Evolutionary conservation across 108 stramenopile genomes (phyloP), one percentile per base, ranked within the genome.

Genomic region (Seminavis robusta): DNA sequence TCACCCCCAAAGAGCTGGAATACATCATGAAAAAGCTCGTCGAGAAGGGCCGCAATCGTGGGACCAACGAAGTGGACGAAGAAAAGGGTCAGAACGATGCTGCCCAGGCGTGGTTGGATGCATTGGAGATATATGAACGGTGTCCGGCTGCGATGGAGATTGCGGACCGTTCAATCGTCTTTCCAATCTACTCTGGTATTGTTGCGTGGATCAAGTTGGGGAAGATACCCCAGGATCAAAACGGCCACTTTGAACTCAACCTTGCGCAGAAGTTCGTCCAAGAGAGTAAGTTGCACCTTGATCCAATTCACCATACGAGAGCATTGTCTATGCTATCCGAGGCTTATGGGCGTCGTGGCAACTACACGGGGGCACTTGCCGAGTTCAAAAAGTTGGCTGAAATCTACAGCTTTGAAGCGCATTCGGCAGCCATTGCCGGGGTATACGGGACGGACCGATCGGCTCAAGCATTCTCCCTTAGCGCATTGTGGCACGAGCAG

Each of bases 281-380:
- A 17, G 66, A 79, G 34, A 52, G 77, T 23, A 56, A 70, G 19
- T 70, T 72, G 11, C 50, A 76, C 52, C 71, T 71, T 23, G 77
- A 79, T 54, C 71, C 77, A 15, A 37, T 83, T 5, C 81, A 83
- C 47, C 71, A 76, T 33, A 62, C 74, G 20, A 70, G 77, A 13
- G 81, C 81, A 17, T 38, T 83, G 17, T 71, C 77, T 43, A 72
- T 79, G 74, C 39, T 79, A 44, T 77, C 58, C 6, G 77, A 79
- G 49, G 63, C 67, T 24, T 54, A 61, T n/a, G 70, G 56, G n/a
- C 74, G 74, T 15, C 34, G 69, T 19, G 67, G 76, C 0, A 44
- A 55, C 16, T 83, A 68, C 50, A 67, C 76, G 38, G 44, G 69
- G 54, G 77, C 77, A 4, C 19, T 79, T 3, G 34, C 48, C 16